Conservation (phyloP, 1,284 basidiomycete genomes). For the Peniophora sp. region DNA sequence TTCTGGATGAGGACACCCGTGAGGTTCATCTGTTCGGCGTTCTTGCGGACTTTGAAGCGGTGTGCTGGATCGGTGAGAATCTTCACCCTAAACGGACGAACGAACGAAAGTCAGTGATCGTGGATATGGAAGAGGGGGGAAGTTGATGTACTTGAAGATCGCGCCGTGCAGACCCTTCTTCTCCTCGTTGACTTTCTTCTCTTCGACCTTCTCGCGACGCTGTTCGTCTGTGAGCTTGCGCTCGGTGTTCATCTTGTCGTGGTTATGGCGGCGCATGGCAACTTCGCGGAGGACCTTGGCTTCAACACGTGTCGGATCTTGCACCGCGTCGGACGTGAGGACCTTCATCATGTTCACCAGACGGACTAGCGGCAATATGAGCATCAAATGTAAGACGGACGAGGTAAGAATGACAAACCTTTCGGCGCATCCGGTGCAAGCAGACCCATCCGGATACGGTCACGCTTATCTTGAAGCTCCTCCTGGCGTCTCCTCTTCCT, state of each 20-base stretch:
- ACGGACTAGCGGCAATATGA: conserved; percentile 62
- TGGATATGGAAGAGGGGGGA: background rate
- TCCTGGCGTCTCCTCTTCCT: conserved; percentile 82
- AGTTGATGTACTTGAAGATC: conserved; percentile 80
- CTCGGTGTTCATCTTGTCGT: conserved; percentile 90
- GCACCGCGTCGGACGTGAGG: conserved; percentile 90
- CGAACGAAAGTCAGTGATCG: background rate
- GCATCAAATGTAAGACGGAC: conserved; percentile 2
- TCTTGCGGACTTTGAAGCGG: conserved; percentile 93
- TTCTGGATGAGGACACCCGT: conserved; percentile 89
- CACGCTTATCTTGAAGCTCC: conserved; percentile 91
- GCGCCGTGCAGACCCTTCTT: conserved; percentile 81
- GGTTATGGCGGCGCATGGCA: conserved; percentile 78
- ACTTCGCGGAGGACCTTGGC: conserved; percentile 92
- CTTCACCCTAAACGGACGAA: conserved; percentile 56
- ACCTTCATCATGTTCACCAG: conserved; percentile 98
- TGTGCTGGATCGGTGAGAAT: conserved; percentile 89
- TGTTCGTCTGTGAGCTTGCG: conserved; percentile 91
- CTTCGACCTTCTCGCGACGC: conserved; percentile 77
- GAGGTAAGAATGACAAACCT: conserved; percentile 39
- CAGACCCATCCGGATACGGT: conserved; percentile 93
- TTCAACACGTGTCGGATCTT: conserved; percentile 96
- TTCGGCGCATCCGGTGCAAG: conserved; percentile 94
- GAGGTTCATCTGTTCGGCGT: conserved; percentile 86
- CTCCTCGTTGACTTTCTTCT: conserved; percentile 80